Evolutionary conservation across 306 rosid species (phyloP).

Genomic region (Inga leiocalycina): DNA sequence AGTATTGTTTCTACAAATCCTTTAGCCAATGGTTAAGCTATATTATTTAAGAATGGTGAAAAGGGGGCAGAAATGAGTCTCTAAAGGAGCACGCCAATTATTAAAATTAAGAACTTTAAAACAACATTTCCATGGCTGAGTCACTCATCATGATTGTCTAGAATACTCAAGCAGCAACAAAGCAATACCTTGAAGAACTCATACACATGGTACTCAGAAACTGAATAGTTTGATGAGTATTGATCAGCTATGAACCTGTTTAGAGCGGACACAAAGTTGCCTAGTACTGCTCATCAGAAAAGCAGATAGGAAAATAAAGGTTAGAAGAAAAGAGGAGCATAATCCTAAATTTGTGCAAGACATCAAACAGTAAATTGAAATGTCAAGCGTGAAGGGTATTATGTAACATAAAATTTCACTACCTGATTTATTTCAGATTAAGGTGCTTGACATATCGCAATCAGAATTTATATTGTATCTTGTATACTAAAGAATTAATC

Average conservation of each 20-base stretch:
- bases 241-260: constrained; percentile 88
- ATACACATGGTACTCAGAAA: constrained; percentile 89
- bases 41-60: background rate
- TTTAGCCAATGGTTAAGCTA: constrained; percentile 5
- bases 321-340: constrained; percentile 25
- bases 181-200: constrained; percentile 90
- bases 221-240: constrained; percentile 69
- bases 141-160: constrained; percentile 10
- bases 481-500: background rate
- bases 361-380: constrained; percentile 10
- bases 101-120: background rate
- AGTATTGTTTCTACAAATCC: background rate
- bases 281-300: constrained; percentile 61
- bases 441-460: background rate
- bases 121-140: constrained; percentile 6
- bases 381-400: constrained; percentile 14
- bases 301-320: constrained; percentile 14
- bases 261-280: constrained; percentile 89
- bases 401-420: background rate
- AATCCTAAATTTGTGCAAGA: constrained; percentile 17
- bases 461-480: background rate
- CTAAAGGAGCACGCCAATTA: constrained; percentile 12
- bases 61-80: background rate
- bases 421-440: background rate
- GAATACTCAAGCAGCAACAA: constrained; percentile 24